Evolutionary conservation across 495 filamentous ascomycete species (phyloP).

Genomic region (Penicillium arizonense): DNA sequence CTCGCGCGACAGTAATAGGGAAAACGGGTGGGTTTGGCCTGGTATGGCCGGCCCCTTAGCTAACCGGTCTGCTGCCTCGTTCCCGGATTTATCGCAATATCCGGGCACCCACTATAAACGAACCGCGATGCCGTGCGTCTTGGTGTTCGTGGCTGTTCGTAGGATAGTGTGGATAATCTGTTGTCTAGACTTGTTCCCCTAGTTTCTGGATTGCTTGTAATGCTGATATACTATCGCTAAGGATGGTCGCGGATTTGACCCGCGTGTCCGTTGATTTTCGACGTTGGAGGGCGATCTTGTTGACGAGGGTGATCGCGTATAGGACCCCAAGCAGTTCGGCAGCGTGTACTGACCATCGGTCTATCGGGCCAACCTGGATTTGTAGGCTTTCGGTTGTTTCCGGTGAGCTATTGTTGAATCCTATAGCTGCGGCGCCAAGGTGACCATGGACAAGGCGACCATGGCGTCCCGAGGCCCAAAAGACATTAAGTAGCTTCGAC

Average conservation of each 20-base stretch:
- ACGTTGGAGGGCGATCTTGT: neutral
- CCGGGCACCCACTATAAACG: slow-evolving; percentile 21
- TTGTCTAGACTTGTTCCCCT: slow-evolving; percentile 18
- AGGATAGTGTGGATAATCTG: slow-evolving; percentile 18
- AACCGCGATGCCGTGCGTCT: slow-evolving; percentile 3
- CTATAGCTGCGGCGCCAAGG: slow-evolving; percentile 12
- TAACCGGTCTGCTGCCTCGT: slow-evolving; percentile 12
- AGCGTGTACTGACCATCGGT: slow-evolving; percentile 10
- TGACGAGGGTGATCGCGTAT: slow-evolving; percentile 5
- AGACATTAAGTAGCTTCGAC: slow-evolving; percentile 9
- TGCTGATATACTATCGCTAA: slow-evolving; percentile 16
- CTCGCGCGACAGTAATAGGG: slow-evolving; percentile 14
- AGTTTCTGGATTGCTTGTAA: slow-evolving; percentile 14
- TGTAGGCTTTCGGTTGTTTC: slow-evolving; percentile 6
- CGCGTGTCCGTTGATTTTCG: neutral
- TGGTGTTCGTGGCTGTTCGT: slow-evolving; percentile 12
- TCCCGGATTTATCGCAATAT: slow-evolving; percentile 5
- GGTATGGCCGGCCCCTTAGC: slow-evolving; percentile 7
- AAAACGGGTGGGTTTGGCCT: slow-evolving; percentile 16
- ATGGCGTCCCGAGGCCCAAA: slow-evolving; percentile 8
- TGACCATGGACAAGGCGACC: slow-evolving; percentile 9
- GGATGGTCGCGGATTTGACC: slow-evolving; percentile 7
- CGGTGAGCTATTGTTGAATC: slow-evolving; percentile 2
- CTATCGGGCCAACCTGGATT: slow-evolving; percentile 8
- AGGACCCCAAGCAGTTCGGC: slow-evolving; percentile 12